Percentiles rank a stretch among this genome's conserved stretches.
Evolutionary conservation across 2,329 filamentous ascomycete genomes (phyloP).

Genomic region (Sporothrix humicola): DNA sequence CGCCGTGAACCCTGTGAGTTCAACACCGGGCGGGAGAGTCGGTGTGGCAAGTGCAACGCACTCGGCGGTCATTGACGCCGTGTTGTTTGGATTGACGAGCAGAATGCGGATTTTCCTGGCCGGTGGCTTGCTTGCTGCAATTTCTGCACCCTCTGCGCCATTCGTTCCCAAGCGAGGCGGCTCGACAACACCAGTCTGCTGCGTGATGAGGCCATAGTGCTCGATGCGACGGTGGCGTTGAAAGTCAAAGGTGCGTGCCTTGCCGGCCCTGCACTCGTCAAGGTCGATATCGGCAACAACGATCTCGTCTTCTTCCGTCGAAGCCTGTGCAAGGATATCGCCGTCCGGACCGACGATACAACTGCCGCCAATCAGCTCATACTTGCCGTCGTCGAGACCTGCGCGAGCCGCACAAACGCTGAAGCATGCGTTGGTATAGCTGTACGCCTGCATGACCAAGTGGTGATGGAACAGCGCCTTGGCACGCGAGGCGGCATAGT

Average conservation of each 20-base stretch:
- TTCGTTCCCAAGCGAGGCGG: conserved; percentile 30
- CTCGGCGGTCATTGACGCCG: conserved; percentile 35
- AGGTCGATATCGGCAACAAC: conserved; percentile 37
- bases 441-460: conserved; percentile 56
- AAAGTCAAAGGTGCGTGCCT: conserved; percentile 38
- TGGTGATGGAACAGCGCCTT: conserved; percentile 57
- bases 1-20: conserved; percentile 37
- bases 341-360: conserved; percentile 52
- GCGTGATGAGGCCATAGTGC: conserved; percentile 48
- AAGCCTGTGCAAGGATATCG: conserved; percentile 55
- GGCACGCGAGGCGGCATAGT: conserved; percentile 48
- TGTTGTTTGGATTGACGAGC: conserved; percentile 38
- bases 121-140: background rate
- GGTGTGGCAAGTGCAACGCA: conserved; percentile 35
- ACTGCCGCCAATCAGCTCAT: conserved; percentile 54
- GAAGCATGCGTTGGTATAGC: conserved; percentile 59
- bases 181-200: conserved; percentile 40
- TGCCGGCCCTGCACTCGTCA: conserved; percentile 35
- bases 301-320: conserved; percentile 55
- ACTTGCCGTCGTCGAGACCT: conserved; percentile 55
- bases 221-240: conserved; percentile 38
- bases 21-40: conserved; percentile 36
- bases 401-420: conserved; percentile 55
- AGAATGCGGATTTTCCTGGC: conserved; percentile 36
- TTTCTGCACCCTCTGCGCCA: background rate